These are phyloP conservation scores for Forsythia suspensa DNA, from an alignment of 257 asterid species.

Conservation along the genomic window DNA sequence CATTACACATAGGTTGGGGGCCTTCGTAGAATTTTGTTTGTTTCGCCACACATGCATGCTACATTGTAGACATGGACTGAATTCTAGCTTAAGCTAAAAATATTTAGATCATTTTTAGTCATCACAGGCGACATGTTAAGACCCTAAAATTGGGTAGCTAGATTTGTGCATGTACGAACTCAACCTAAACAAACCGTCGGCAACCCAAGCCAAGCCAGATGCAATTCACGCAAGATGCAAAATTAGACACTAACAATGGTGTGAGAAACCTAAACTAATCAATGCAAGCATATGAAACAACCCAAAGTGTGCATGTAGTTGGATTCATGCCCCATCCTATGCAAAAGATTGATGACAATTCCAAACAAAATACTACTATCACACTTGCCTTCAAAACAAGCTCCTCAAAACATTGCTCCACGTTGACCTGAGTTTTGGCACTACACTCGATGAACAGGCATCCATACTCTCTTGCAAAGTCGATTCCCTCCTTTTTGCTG, in stretches of 20 bases:
- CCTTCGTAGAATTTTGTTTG: not conserved
- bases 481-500: conserved; percentile 84
- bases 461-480: conserved; percentile 85
- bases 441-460: conserved; percentile 95
- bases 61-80: not conserved
- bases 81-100: not conserved
- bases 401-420: conserved; percentile 97
- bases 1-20: not conserved
- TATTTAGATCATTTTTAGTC: too few species aligned
- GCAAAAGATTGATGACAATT: not conserved
- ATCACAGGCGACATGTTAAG: not conserved
- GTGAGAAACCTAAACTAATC: conserved; percentile 1
- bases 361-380: not conserved
- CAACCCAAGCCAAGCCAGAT: too few species aligned
- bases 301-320: not conserved
- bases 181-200: too few species aligned
- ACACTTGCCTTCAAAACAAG: conserved; percentile 72
- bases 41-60: not conserved
- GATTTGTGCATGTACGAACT: too few species aligned
- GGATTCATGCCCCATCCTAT: not conserved
- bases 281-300: conserved; percentile 2
- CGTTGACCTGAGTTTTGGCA: conserved; percentile 89
- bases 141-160: not conserved
- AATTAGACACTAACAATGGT: not conserved
- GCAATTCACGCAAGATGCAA: too few species aligned